Evolutionary conservation across 352 stramenopile genomes (phyloP).

Genomic region (Pythium aquatile): DNA sequence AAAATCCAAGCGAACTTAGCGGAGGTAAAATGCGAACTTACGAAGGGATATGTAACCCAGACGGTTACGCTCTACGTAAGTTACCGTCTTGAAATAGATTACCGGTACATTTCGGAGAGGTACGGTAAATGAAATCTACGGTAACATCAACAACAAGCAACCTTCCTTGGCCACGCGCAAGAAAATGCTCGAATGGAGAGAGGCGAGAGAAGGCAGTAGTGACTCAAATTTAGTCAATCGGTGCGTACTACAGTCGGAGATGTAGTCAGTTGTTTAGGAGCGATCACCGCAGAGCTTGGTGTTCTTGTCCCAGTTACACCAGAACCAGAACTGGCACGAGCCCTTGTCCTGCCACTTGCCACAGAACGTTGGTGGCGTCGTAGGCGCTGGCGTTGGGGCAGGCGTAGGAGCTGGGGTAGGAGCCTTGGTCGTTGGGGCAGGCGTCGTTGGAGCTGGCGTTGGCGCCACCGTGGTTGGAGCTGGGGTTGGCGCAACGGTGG

Average conservation of each 20-base stretch:
- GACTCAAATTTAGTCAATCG: too few relatives aligned
- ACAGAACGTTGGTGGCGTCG: conserved; percentile 6
- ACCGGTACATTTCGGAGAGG: too few relatives aligned
- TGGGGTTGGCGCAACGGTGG: not conserved
- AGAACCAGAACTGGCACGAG: conserved; percentile 24
- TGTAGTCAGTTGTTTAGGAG: not conserved
- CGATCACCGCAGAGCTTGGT: conserved; percentile 7
- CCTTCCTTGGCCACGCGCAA: too few relatives aligned
- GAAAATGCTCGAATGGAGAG: too few relatives aligned
- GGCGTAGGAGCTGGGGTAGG: conserved; percentile 5
- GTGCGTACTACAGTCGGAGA: not conserved
- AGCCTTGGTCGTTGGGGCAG: not conserved
- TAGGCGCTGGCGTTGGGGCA: conserved; percentile 1
- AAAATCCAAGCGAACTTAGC: not conserved
- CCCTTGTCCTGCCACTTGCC: conserved; percentile 13
- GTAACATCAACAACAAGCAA: too few relatives aligned
- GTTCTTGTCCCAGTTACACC: conserved; percentile 23
- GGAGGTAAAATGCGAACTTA: not conserved
- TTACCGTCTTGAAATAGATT: too few relatives aligned
- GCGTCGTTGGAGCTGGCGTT: conserved; percentile 5
- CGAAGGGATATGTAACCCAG: not conserved
- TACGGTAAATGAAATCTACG: too few relatives aligned
- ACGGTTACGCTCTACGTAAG: too few relatives aligned
- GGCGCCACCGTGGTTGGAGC: not conserved
- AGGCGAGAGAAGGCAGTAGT: too few relatives aligned